Evolutionary conservation across 2,329 filamentous ascomycete species (phyloP).

Genomic region (Sarocladiaceae sp.): DNA sequence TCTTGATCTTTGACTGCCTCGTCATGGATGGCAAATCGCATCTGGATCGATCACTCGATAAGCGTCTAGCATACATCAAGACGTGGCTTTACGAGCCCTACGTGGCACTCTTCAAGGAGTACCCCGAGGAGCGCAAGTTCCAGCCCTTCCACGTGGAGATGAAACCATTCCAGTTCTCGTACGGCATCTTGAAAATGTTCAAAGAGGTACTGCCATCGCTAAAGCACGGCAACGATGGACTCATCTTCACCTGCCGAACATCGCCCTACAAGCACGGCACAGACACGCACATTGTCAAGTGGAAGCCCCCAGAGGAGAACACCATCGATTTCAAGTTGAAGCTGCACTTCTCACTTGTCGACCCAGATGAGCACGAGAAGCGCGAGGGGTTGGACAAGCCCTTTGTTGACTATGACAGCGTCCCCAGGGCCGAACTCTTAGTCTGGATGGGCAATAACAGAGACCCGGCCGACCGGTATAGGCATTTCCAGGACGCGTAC

Average conservation of each 20-base stretch:
- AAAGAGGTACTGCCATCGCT: constrained; percentile 74
- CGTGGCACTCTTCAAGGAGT: constrained; percentile 54
- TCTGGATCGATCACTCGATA: constrained; percentile 76
- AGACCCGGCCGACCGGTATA: constrained; percentile 44
- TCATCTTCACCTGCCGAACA: constrained; percentile 94
- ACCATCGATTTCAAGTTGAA: constrained; percentile 85
- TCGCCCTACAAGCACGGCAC: constrained; percentile 86
- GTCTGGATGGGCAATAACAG: constrained; percentile 57
- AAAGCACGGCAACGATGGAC: constrained; percentile 88
- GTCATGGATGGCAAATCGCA: constrained; percentile 70
- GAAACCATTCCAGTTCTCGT: constrained; percentile 84
- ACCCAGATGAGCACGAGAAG: constrained; percentile 61
- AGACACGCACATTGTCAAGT: constrained; percentile 90
- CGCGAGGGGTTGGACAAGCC: constrained; percentile 57
- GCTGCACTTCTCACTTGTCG: constrained; percentile 65
- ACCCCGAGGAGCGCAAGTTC: constrained; percentile 60
- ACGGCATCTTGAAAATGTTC: constrained; percentile 91
- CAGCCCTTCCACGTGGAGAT: constrained; percentile 78
- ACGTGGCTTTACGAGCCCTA: constrained; percentile 70
- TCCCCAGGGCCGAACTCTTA: constrained; percentile 67
- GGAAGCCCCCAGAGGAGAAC: constrained; percentile 95
- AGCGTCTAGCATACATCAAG: constrained; percentile 81
- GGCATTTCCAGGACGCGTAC: constrained; percentile 54
- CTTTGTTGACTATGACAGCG: constrained; percentile 71
- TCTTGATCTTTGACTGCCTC: constrained; percentile 90